Evolutionary conservation across 1,284 basidiomycete species (phyloP), one percentile per base, ranked within the genome.

Genomic region (Pterulicium gracile): DNA sequence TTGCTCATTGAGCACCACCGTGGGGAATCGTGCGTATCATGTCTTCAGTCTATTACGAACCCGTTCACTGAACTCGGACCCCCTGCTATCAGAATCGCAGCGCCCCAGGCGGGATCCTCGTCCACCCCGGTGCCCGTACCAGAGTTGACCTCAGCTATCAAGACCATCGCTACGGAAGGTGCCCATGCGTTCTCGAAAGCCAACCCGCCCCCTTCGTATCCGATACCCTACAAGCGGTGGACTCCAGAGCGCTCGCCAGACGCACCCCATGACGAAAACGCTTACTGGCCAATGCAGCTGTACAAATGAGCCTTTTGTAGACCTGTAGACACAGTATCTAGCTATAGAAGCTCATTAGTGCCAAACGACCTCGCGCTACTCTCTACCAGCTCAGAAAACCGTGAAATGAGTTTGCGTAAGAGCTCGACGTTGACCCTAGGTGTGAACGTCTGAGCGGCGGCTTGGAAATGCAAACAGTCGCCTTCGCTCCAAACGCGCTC

Each of bases 271-370:
- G 79, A 81, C 50, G 77, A 80, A 27, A 58, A 79, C 56, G 69
- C 83, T 10, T 92, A 92, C 64, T 93, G 87, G 70, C 88, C 89
- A 4, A 91, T 93, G 88, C 60, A 72, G 42, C 63, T 89, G 50
- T 85, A 86, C 68, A 85, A 79, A 61, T 92, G 81, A 71, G 42
- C 36, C 50, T 23, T 43, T 40, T 36, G 32, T 48, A 18, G 42
- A 18, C 14, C 41, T 47, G 42, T 43, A 47, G 18, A 48, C 45
- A 4, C n/a, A n/a, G n/a, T n/a, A n/a, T n/a, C n/a, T n/a, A n/a
- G n/a, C n/a, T n/a, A n/a, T n/a, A n/a, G n/a, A n/a, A n/a, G n/a
- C n/a, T n/a, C n/a, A n/a, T n/a, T n/a, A n/a, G n/a, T n/a, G n/a
- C n/a, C n/a, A n/a, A n/a, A n/a, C n/a, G n/a, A n/a, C n/a, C n/a